phyloP scores from a whole-genome alignment of 148 eudicot species.

The Spergularia marina region DNA sequence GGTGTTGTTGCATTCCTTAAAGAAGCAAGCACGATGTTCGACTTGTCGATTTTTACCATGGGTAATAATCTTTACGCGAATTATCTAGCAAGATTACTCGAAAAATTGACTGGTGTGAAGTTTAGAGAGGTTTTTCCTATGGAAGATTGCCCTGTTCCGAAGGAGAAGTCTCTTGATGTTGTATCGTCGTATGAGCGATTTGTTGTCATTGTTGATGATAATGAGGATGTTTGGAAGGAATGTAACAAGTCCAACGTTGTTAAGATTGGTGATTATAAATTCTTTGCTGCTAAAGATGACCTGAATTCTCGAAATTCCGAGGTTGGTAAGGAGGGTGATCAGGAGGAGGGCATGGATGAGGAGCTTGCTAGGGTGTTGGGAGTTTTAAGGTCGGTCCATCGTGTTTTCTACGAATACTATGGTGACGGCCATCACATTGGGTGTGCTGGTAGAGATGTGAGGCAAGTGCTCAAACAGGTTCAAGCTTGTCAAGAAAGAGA shows the following conservation, averaged over 20 bases:
- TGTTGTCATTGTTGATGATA: constrained; percentile 19
- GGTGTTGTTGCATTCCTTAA: neutral
- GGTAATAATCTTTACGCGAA: neutral
- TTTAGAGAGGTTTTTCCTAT: constrained; percentile 6
- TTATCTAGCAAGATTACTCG: neutral
- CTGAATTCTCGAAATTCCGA: neutral
- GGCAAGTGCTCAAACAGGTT: neutral
- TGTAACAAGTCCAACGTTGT: neutral
- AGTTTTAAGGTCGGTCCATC: constrained; percentile 9
- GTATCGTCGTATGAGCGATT: neutral
- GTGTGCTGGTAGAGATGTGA: constrained; percentile 1
- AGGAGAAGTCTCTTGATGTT: neutral
- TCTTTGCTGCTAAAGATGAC: neutral
- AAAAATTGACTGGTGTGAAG: neutral
- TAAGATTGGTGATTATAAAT: neutral
- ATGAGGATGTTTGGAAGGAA: constrained; percentile 1
- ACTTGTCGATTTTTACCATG: constrained; percentile 18
- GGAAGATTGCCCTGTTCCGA: neutral
- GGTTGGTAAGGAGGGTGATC: neutral
- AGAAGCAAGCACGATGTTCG: neutral
- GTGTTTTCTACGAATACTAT: neutral
- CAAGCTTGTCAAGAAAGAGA: neutral
- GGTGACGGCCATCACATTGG: neutral
- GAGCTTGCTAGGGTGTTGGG: constrained; percentile 17
- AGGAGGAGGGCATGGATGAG: constrained; percentile 5